Conservation (phyloP, 495 filamentous ascomycete species). For the Penicillium simplicissimum region DNA sequence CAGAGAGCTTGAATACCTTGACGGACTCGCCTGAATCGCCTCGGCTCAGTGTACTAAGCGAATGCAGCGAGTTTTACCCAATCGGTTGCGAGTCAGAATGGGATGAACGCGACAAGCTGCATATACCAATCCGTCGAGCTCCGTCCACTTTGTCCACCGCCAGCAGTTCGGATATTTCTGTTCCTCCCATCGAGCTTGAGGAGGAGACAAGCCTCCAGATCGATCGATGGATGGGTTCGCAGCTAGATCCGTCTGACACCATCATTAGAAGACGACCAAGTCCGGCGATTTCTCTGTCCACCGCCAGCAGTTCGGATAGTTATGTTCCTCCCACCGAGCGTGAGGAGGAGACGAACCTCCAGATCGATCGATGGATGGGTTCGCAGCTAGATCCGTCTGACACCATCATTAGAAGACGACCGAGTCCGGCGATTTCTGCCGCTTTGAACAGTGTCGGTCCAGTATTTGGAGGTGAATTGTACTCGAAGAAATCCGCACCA, state of each 20-base stretch:
- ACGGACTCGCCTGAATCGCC: conserved; percentile 52
- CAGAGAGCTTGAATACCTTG: conserved; percentile 41
- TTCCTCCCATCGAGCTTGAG: conserved; percentile 9
- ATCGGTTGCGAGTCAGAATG: conserved; percentile 42
- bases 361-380: conserved; percentile 38
- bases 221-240: conserved; percentile 35
- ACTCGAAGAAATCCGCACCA: conserved; percentile 22
- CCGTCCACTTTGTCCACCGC: conserved; percentile 18
- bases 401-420: conserved; percentile 24
- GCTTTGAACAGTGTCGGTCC: conserved; percentile 19
- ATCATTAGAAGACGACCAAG: conserved; percentile 25
- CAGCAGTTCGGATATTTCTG: conserved; percentile 23
- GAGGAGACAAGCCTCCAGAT: conserved; percentile 29
- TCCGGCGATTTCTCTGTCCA: conserved; percentile 18
- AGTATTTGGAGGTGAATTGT: conserved; percentile 24
- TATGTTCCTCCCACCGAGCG: conserved; percentile 14
- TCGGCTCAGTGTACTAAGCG: conserved; percentile 73
- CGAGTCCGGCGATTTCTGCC: conserved; percentile 21
- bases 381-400: conserved; percentile 20
- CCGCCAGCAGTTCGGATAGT: conserved; percentile 20
- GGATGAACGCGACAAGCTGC: conserved; percentile 33
- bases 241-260: conserved; percentile 19
- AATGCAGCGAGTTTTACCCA: conserved; percentile 74
- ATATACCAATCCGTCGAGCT: conserved; percentile 35
- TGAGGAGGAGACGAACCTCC: conserved; percentile 24